Percentiles rank a stretch among this genome's conserved stretches.
Evolutionary conservation across 805 yeast genomes (phyloP).

Genomic region (Candida jianshihensis): DNA sequence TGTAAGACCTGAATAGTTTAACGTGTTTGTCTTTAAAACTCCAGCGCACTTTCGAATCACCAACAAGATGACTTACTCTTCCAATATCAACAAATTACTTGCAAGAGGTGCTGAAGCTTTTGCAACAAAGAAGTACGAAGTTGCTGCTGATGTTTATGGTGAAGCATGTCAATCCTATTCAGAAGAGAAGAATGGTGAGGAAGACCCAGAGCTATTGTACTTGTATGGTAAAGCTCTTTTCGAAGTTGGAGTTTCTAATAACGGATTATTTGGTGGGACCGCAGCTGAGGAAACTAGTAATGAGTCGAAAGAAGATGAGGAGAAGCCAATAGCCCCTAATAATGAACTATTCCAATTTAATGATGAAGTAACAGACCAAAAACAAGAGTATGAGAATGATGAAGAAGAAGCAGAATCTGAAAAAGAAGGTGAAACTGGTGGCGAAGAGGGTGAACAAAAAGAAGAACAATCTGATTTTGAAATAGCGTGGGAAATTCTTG

Average conservation of each 20-base stretch:
- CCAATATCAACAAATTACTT: slow-evolving; percentile 40
- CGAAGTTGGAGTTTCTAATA: slow-evolving; percentile 64
- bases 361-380: slow-evolving; percentile 18
- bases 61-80: slow-evolving; percentile 27
- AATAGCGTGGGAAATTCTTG: slow-evolving; percentile 83
- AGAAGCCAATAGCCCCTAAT: slow-evolving; percentile 15
- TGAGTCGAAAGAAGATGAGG: slow-evolving; percentile 22
- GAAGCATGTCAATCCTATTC: slow-evolving; percentile 60
- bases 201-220: slow-evolving; percentile 64
- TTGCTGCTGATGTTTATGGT: slow-evolving; percentile 65
- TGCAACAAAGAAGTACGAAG: slow-evolving; percentile 58
- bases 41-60: no score
- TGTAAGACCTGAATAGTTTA: no score
- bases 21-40: no score
- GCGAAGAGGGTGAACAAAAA: slow-evolving; percentile 19
- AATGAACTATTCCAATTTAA: slow-evolving; percentile 27
- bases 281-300: slow-evolving; percentile 20
- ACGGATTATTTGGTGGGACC: slow-evolving; percentile 66
- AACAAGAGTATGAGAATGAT: slow-evolving; percentile 18
- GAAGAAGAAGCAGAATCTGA: slow-evolving; percentile 21
- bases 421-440: slow-evolving; percentile 15
- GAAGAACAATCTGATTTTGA: slow-evolving; percentile 70
- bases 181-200: slow-evolving; percentile 46
- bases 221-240: slow-evolving; percentile 77
- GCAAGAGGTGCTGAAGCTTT: slow-evolving; percentile 58